These are phyloP conservation scores for Trichoderma asperellum DNA, from an alignment of 2,329 filamentous ascomycete species.

Conservation along the genomic window DNA sequence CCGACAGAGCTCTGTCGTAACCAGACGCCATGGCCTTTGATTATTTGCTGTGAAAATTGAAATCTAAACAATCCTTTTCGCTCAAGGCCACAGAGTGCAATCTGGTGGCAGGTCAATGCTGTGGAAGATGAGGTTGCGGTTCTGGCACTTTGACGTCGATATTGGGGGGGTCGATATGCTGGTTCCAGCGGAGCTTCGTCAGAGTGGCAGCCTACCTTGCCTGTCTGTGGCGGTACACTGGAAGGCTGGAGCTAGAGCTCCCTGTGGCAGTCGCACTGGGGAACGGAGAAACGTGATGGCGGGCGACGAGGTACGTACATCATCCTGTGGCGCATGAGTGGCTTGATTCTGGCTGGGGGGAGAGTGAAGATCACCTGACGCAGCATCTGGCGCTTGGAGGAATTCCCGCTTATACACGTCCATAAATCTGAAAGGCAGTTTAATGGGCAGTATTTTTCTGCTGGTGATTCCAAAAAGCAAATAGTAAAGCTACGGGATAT, in stretches of 20 bases:
- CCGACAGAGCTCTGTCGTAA: slow-evolving; percentile 98
- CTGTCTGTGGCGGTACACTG: slow-evolving; percentile 26
- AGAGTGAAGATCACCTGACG: background rate
- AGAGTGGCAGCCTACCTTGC: slow-evolving; percentile 45
- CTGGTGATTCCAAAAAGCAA: too few species aligned
- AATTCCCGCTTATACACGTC: background rate
- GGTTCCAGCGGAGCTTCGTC: slow-evolving; percentile 44
- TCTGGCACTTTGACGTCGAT: slow-evolving; percentile 24
- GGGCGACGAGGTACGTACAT: slow-evolving; percentile 10
- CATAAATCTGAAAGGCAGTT: background rate
- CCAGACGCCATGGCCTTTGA: slow-evolving; percentile 74
- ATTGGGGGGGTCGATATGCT: slow-evolving; percentile 33
- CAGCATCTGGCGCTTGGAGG: background rate
- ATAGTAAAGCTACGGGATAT: too few species aligned
- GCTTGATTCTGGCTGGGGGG: background rate
- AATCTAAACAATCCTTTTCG: background rate
- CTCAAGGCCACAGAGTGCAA: background rate
- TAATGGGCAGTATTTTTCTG: too few species aligned
- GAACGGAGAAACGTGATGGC: slow-evolving; percentile 41
- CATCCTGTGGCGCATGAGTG: background rate
- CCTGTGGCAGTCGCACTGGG: slow-evolving; percentile 21
- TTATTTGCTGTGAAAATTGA: background rate
- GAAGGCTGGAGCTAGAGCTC: slow-evolving; percentile 39
- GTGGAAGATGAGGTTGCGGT: slow-evolving; percentile 14
- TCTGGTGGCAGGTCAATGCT: slow-evolving; percentile 20